Conservation (phyloP, 768 basidiomycete species). For the Termitomyces sp. region DNA sequence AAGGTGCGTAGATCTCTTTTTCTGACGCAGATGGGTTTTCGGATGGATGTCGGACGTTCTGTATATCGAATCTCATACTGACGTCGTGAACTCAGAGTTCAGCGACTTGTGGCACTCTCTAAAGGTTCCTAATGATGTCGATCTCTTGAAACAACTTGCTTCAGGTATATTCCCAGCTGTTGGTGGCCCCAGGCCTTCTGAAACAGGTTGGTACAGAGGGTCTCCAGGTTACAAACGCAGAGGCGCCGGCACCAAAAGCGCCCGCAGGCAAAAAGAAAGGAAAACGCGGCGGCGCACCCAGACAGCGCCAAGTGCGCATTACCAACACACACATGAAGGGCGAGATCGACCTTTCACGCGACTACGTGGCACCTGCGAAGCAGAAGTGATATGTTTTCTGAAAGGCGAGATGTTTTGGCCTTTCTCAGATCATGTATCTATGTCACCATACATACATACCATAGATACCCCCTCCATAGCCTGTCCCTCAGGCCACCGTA, state of each 20-base stretch:
- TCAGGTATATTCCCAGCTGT: slow-evolving; percentile 42
- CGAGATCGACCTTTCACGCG: slow-evolving; percentile 78
- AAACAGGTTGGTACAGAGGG: slow-evolving; percentile 48
- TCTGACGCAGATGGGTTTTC: neutral
- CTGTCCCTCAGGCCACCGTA: neutral
- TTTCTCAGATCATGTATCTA: slow-evolving; percentile 1
- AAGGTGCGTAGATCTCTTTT: slow-evolving; percentile 42
- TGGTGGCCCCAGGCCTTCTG: slow-evolving; percentile 2
- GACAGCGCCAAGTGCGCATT: slow-evolving; percentile 74
- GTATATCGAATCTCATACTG: slow-evolving; percentile 4
- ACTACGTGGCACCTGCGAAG: slow-evolving; percentile 45
- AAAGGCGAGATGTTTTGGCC: neutral
- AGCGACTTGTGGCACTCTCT: slow-evolving; percentile 81
- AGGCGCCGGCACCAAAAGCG: slow-evolving; percentile 48
- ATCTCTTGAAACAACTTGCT: slow-evolving; percentile 70
- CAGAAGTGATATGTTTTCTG: slow-evolving; percentile 21
- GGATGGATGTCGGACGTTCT: slow-evolving; percentile 6
- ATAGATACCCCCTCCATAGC: slow-evolving; percentile 4
- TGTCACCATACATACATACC: slow-evolving; percentile 5
- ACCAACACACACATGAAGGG: slow-evolving; percentile 87
- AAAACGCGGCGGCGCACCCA: slow-evolving; percentile 68
- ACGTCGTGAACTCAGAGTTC: slow-evolving; percentile 55
- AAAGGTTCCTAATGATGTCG: slow-evolving; percentile 81
- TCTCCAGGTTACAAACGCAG: slow-evolving; percentile 70
- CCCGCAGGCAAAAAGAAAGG: slow-evolving; percentile 68